phyloP scores from a whole-genome alignment of 2,329 filamentous ascomycete genomes.

The Venturiaceae sp. region DNA sequence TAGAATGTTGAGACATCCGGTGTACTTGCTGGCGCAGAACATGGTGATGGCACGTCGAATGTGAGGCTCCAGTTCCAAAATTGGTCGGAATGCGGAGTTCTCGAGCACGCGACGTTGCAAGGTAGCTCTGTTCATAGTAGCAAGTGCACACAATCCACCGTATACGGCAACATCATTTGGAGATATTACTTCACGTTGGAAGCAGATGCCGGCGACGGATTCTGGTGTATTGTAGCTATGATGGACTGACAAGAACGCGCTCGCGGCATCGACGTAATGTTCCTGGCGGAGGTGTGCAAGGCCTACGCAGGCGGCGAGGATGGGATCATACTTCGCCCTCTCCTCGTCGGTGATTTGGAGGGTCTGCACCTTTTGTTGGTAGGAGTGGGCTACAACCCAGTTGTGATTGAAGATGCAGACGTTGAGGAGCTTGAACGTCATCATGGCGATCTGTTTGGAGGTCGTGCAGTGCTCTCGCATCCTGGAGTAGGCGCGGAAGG shows the following conservation, averaged over 20 bases:
- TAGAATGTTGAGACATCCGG: slow-evolving; percentile 71
- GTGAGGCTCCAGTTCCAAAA: slow-evolving; percentile 87
- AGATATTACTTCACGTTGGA: slow-evolving; percentile 63
- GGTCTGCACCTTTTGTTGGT: slow-evolving; percentile 47
- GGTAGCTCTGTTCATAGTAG: slow-evolving; percentile 73
- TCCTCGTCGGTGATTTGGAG: slow-evolving; percentile 44
- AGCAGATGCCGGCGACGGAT: slow-evolving; percentile 37
- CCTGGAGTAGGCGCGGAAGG: slow-evolving; percentile 67
- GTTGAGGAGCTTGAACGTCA: slow-evolving; percentile 68
- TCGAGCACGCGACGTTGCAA: slow-evolving; percentile 71
- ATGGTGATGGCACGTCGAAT: slow-evolving; percentile 82
- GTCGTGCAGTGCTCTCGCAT: slow-evolving; percentile 90
- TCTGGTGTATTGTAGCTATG: slow-evolving; percentile 30
- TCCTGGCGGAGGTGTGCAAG: slow-evolving; percentile 49
- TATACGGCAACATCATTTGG: slow-evolving; percentile 89
- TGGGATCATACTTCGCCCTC: slow-evolving; percentile 46
- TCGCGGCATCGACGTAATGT: slow-evolving; percentile 58
- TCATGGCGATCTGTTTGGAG: slow-evolving; percentile 71
- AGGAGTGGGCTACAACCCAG: slow-evolving; percentile 59
- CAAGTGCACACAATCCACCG: slow-evolving; percentile 80
- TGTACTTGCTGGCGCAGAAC: slow-evolving; percentile 87
- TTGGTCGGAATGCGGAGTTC: slow-evolving; percentile 75
- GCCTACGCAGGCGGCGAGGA: slow-evolving; percentile 55
- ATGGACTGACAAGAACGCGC: slow-evolving; percentile 57
- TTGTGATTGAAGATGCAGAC: slow-evolving; percentile 68